Base-by-base conservation (phyloP, 2,329 filamentous ascomycete species). In the Chaetomium sp. region DNA sequence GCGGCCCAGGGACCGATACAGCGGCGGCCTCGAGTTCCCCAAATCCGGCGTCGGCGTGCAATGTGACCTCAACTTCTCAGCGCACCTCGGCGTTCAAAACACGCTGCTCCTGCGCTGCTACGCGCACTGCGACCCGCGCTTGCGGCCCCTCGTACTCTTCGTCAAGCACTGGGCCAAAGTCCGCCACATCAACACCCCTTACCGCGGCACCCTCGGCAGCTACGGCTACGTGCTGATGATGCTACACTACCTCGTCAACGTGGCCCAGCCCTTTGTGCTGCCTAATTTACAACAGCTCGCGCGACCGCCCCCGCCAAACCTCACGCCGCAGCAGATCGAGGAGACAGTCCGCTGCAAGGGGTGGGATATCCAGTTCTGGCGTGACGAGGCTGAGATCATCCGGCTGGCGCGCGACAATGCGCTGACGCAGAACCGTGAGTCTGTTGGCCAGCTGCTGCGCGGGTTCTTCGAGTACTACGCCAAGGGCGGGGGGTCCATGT, bases 151-250 rank as follows among this genome's bases (percentile, higher is more conserved):
- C 73, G 84, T 95, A 1, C 73, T 95, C 7, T 95, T 96, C 67
- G 77, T 96, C 67, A 96, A 96, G 70, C 81, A 89, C 60, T 96
- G 91, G 91, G 89, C 90, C 33, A 95, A 94, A 69, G 78, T 79
- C 34, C 84, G 91, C 47, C 87, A 85, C 60, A 91, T 96, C 72
- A 96, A 96, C 71, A 89, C 86, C 43, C 85, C 89, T 1, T 95
- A 95, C 67, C 85, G 86, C 40, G 91, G 91, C 43, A 95, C 90
- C 0, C 75, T 96, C 14, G 91, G 88, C 52, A 92, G 88, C 62
- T 96, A 96, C 65, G 91, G 91, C 49, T 96, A 92, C 70, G 89
- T 94, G 5, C 74, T 96, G 41, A 95, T 96, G 91, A 85, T 95
- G 4, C 75, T 96, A 12, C 91, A 96, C 70, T 96, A 92, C 66